Conservation (phyloP, 441 rosid genomes). For the Gossypium davidsonii region DNA sequence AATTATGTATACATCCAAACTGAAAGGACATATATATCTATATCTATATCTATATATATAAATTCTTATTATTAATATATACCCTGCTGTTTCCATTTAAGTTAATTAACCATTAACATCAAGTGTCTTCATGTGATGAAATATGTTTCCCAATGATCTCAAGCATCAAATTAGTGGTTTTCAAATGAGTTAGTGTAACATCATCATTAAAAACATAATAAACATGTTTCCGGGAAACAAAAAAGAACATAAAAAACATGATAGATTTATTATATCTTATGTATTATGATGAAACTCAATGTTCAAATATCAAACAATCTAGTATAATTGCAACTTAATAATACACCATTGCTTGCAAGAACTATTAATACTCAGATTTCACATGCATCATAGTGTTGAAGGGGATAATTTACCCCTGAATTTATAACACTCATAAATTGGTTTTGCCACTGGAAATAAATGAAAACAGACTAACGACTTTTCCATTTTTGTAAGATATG, state of each 20-base stretch:
- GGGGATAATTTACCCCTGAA: conserved; percentile 4
- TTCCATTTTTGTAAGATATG: background rate
- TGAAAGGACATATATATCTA: background rate
- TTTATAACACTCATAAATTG: background rate
- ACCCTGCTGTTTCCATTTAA: background rate
- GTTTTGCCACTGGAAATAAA: background rate
- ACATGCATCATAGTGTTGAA: background rate
- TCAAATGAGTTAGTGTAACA: too few species aligned
- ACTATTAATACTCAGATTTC: background rate
- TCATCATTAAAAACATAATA: too few species aligned
- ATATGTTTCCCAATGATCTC: too few species aligned
- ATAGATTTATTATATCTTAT: background rate
- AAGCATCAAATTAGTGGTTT: too few species aligned
- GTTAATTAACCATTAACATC: background rate
- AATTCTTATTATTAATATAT: too few species aligned
- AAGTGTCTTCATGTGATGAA: too few species aligned
- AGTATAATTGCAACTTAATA: conserved; percentile 1
- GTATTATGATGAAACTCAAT: background rate
- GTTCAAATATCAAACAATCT: background rate
- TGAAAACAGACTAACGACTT: background rate
- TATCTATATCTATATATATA: background rate
- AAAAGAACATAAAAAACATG: too few species aligned
- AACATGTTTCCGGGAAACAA: too few species aligned
- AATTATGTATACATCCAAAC: background rate
- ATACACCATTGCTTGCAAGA: conserved; percentile 46